These are phyloP conservation scores for Neonectria coccinea DNA, from an alignment of 2,329 filamentous ascomycete species.

Conservation along the genomic window DNA sequence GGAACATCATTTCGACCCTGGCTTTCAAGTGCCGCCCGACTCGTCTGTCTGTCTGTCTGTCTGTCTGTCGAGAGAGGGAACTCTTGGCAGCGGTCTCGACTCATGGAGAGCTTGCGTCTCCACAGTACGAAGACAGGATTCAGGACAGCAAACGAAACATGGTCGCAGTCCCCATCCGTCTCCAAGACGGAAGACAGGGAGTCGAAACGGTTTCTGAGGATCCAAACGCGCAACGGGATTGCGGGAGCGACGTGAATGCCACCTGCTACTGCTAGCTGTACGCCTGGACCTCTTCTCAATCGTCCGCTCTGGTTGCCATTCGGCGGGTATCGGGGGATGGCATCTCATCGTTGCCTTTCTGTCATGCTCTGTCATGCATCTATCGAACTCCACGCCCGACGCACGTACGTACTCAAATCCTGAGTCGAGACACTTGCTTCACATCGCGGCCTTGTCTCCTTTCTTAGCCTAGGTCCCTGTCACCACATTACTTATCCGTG, in stretches of 20 bases:
- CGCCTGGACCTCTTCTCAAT: conserved; percentile 22
- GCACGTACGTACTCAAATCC: conserved; percentile 1
- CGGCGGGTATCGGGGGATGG: conserved; percentile 20
- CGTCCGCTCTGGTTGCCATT: conserved; percentile 21
- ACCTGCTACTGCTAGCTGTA: conserved; percentile 21
- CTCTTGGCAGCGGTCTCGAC: conserved; percentile 28
- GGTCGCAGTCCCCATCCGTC: conserved; percentile 22
- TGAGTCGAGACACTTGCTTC: conserved; percentile 33
- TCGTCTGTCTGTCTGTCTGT: conserved; percentile 17
- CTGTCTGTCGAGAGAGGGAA: conserved; percentile 19
- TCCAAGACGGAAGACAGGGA: conserved; percentile 20
- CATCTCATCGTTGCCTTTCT: conserved; percentile 12
- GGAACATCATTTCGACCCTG: conserved; percentile 28
- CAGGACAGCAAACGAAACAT: conserved; percentile 25
- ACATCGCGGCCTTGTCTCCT: conserved; percentile 26
- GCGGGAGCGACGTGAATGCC: conserved; percentile 25
- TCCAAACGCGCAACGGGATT: conserved; percentile 27
- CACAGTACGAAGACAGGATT: conserved; percentile 29
- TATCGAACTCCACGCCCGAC: conserved; percentile 21
- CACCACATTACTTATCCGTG: conserved; percentile 25
- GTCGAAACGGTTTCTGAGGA: conserved; percentile 32
- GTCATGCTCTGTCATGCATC: conserved; percentile 6
- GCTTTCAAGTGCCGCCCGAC: conserved; percentile 36
- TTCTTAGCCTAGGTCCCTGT: conserved; percentile 21
- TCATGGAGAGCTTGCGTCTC: conserved; percentile 27